Evolutionary conservation across 2,329 filamentous ascomycete species (phyloP).

Genomic region (Tympanopsis confertula): DNA sequence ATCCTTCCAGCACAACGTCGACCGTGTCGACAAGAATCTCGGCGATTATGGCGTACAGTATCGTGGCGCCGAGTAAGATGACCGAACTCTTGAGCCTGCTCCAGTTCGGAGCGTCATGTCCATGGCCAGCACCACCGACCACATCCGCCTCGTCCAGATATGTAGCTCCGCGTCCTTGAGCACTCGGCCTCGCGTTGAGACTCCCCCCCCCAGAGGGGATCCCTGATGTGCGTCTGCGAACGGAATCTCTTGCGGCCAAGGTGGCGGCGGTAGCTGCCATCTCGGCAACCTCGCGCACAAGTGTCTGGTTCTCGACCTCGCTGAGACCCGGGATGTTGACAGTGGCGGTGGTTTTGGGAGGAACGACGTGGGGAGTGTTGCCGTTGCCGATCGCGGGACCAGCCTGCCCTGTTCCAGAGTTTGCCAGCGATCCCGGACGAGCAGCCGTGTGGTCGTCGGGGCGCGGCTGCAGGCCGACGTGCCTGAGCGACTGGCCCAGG

Average conservation of each 20-base stretch:
- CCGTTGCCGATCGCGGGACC: slow-evolving; percentile 27
- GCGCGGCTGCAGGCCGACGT: slow-evolving; percentile 57
- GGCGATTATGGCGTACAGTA: slow-evolving; percentile 88
- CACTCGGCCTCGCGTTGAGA: slow-evolving; percentile 3
- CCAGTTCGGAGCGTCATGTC: slow-evolving; percentile 97
- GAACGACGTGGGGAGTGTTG: slow-evolving; percentile 61
- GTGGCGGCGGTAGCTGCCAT: slow-evolving; percentile 86
- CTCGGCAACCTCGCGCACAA: slow-evolving; percentile 82
- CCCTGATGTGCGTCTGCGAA: slow-evolving; percentile 37
- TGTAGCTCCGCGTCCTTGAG: slow-evolving; percentile 9
- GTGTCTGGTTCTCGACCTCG: slow-evolving; percentile 67
- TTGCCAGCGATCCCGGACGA: slow-evolving; percentile 23
- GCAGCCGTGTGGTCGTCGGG: slow-evolving; percentile 26
- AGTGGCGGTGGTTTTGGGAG: slow-evolving; percentile 47
- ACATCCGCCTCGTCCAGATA: slow-evolving; percentile 34
- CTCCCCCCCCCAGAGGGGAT: slow-evolving; percentile 23
- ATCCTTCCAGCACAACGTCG: slow-evolving; percentile 83
- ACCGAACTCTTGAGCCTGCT: slow-evolving; percentile 80
- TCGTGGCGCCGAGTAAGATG: slow-evolving; percentile 76
- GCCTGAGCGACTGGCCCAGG: slow-evolving; percentile 76
- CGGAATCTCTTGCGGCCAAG: slow-evolving; percentile 71
- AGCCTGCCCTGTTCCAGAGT: slow-evolving; percentile 13
- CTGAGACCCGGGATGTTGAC: slow-evolving; percentile 59
- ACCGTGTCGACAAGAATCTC: slow-evolving; percentile 96
- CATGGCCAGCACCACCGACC: slow-evolving; percentile 40